Base-by-base conservation (phyloP, 2,329 filamentous ascomycete genomes). In the Moelleriella libera region DNA sequence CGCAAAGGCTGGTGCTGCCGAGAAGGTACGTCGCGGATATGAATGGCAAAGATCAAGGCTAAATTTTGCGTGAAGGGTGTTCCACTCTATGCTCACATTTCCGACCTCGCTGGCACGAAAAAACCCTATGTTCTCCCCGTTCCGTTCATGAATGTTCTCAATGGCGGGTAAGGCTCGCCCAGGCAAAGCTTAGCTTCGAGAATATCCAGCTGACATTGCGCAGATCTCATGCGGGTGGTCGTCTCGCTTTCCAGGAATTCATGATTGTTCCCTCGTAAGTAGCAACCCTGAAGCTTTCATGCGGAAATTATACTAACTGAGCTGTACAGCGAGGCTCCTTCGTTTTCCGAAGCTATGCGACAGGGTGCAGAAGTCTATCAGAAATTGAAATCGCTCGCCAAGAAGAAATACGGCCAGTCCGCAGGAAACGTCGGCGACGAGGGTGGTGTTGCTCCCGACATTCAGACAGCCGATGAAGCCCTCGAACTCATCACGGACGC, bases 391-490 rank as follows among this genome's bases (percentile, higher is more conserved):
- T 63, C 77, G 61, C 81, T 97, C 53, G 89, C 92, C 68, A 97
- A 97, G 86, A 92, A 96, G 86, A 92, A 87, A 80, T 98, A 98
- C 69, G 92, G 92, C 66, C 90, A 95, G 73, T 96, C 92, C 55
- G 92, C 92, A 57, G 92, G 90, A 68, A 98, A 98, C 69, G 92
- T 98, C 57, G 92, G 92, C 72, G 92, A 98, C 67, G 92, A 98
- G 82, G 92, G 92, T 78, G 92, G 92, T 83, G 92, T 98, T 64
- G 92, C 92, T 59, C 92, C 92, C 59, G 89, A 97, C 81, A 97
- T 98, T 65, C 88, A 96, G 77, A 94, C 87, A 58, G 78, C 92
- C 54, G 86, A 94, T 67, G 92, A 98, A 78, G 92, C 94, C 57
- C 86, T 98, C 53, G 86, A 94, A 68, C 83, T 98, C 63, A 97